phyloP scores from a whole-genome alignment of 139 green algal species.

The Coccomyxa sp. region DNA sequence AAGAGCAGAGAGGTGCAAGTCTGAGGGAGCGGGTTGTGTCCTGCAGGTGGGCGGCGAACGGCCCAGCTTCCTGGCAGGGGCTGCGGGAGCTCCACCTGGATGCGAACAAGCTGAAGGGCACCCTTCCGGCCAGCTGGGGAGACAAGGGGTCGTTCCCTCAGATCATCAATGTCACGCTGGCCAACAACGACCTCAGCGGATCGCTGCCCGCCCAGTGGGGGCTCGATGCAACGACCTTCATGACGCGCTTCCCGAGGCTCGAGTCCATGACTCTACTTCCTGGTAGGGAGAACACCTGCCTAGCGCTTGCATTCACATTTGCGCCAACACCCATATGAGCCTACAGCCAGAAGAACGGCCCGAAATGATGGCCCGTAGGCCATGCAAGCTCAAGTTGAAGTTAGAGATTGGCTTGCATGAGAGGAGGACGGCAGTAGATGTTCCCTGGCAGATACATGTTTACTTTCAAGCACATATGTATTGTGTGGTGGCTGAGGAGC shows the following conservation, averaged over 20 bases:
- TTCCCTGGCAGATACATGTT: neutral
- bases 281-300: neutral
- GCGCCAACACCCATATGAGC: neutral
- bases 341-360: no score
- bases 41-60: neutral
- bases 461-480: neutral
- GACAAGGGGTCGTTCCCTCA: neutral
- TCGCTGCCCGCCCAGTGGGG: neutral
- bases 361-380: no score
- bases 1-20: no score
- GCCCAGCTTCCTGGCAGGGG: neutral
- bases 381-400: no score
- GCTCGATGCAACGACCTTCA: neutral
- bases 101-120: neutral
- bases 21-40: no score
- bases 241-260: neutral
- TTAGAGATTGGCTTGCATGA: neutral
- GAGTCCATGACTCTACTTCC: neutral
- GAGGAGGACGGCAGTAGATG: neutral
- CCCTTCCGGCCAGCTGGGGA: neutral
- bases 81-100: neutral
- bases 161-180: neutral
- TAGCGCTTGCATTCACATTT: neutral
- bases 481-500: neutral
- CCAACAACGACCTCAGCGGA: neutral